Evolutionary conservation across 148 eudicot species (phyloP), one percentile per base, ranked within the genome.

Genomic region (Gaultheria prostrata): DNA sequence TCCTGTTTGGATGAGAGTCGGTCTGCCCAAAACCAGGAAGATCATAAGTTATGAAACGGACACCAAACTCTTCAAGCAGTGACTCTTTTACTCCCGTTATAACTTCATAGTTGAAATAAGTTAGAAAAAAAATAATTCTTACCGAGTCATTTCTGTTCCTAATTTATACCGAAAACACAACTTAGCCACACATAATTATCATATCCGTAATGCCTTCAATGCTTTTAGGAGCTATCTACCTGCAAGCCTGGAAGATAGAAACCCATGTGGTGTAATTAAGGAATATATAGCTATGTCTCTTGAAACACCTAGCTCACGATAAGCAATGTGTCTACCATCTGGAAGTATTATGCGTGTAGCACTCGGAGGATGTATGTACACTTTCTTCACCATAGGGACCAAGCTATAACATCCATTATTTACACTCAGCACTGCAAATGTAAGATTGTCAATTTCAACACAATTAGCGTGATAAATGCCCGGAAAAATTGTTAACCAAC

Each of bases 1-100:
- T 88, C 82, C 99, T 89, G 54, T 83, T 83, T 18, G 94, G 91
- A 84, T 94, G 93, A 79, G 94, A 93, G 84, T 94, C 95, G 78
- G 98, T 96, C 89, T 96, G 98, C 65, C 98, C 99, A 80, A 96
- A 96, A 86, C 99, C 99, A 67, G 99, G 98, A 86, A 93, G 94
- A 89, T 96, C 99, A 84, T 93, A 96, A 45, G 94, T 90, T 57
- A 96, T 80, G 78, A 96, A 83, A 67, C 94, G 97, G 71, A 92
- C 89, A 78, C 98, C 98, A 87, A 91, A 96, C 73, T 93, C 94
- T 87, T 91, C 91, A 59, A 96, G 88, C 79, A 96, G 86, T 10
- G 93, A 86, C 39, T 63, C 82, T 65, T 88, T 94, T 71, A 96
- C 84, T 76, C 95, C 94, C 11, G 97, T 93, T 61, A 92, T 86